A percentile compares a stretch with the other conserved stretches of the same genome.
Evolutionary conservation across 2,329 filamentous ascomycete genomes (phyloP).

Genomic region (Calonectria ilicicola): DNA sequence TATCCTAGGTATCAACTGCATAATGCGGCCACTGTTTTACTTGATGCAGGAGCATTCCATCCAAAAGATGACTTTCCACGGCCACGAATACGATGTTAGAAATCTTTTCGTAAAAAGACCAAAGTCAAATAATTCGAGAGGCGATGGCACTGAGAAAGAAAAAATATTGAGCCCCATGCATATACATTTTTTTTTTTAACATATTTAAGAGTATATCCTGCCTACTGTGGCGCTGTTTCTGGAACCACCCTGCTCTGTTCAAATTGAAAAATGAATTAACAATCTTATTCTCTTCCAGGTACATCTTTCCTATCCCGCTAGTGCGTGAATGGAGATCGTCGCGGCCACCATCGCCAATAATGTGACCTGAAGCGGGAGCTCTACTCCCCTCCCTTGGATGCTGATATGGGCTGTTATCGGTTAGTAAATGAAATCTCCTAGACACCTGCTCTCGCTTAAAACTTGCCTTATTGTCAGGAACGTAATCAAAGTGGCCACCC

Average conservation of each 20-base stretch:
- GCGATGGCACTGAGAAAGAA: not conserved
- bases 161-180: not conserved
- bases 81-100: too few species aligned
- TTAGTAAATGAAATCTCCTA: not conserved
- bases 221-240: not conserved
- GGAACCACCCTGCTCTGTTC: not conserved
- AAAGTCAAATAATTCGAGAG: not conserved
- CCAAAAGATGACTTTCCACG: too few species aligned
- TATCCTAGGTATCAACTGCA: not conserved
- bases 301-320: slow-evolving; percentile 22
- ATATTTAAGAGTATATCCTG: not conserved
- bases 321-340: slow-evolving; percentile 22
- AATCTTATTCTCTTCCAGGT: slow-evolving; percentile 10
- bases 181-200: not conserved
- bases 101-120: too few species aligned
- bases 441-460: not conserved
- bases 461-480: slow-evolving; percentile 54
- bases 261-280: not conserved
- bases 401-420: slow-evolving; percentile 52
- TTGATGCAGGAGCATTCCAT: not conserved
- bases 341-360: slow-evolving; percentile 48
- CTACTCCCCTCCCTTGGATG: slow-evolving; percentile 57
- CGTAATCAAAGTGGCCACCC: slow-evolving; percentile 64
- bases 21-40: not conserved
- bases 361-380: slow-evolving; percentile 46